Evolutionary conservation across 2,329 filamentous ascomycete species (phyloP).

Genomic region (Cladosporium sp.): DNA sequence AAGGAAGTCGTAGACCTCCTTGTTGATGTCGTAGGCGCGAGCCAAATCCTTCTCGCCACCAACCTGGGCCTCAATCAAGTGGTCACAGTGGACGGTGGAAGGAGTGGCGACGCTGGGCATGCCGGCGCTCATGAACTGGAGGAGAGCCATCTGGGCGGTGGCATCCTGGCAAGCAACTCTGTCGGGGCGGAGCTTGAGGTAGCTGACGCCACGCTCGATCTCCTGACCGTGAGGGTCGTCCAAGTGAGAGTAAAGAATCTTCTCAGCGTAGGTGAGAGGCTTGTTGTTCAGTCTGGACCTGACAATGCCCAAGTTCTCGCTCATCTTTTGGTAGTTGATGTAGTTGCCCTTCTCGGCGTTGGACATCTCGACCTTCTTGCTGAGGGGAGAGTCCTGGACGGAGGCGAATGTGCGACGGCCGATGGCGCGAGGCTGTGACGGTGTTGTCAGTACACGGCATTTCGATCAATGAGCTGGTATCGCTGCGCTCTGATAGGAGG

Average conservation of each 20-base stretch:
- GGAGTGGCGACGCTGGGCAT: conserved; percentile 95
- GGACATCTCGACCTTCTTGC: conserved; percentile 96
- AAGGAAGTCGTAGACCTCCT: conserved; percentile 98
- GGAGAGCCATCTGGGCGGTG: conserved; percentile 98
- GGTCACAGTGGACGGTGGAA: conserved; percentile 95
- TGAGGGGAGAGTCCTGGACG: conserved; percentile 77
- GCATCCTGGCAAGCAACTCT: conserved; percentile 99
- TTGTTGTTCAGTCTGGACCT: conserved; percentile 87
- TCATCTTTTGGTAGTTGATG: conserved; percentile 99
- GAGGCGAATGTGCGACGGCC: conserved; percentile 71
- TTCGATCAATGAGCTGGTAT: neutral
- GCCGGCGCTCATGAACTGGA: conserved; percentile 99
- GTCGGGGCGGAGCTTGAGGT: conserved; percentile 94
- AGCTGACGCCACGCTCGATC: conserved; percentile 90
- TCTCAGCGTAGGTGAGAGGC: conserved; percentile 92
- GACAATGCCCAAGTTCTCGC: conserved; percentile 90
- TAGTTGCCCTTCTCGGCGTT: conserved; percentile 94
- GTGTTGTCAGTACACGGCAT: neutral
- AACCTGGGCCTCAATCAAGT: conserved; percentile 96
- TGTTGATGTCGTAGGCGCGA: conserved; percentile 89
- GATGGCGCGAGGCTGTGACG: conserved; percentile 34
- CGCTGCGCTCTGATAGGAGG: neutral
- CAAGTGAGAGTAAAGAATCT: conserved; percentile 97
- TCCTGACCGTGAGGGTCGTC: conserved; percentile 96
- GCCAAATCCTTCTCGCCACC: conserved; percentile 92